Conservation (phyloP, 306 rosid genomes). For the Casuarina cunninghamiana region DNA sequence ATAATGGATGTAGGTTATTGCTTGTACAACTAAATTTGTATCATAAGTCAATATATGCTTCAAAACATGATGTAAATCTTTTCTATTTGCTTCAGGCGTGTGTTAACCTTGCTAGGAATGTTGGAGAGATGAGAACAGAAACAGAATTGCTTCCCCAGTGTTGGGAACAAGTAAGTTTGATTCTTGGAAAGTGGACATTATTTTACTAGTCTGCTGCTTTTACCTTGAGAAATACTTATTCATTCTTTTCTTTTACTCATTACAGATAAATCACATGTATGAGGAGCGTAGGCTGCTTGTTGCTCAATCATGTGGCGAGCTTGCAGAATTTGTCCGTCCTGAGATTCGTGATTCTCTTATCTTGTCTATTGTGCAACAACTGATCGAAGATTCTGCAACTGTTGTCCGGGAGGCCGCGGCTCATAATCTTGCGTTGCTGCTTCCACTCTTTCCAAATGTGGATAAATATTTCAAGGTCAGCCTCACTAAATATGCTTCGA, state of each 20-base stretch:
- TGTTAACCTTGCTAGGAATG: conserved; percentile 87
- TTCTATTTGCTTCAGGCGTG: conserved; percentile 69
- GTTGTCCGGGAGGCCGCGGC: conserved; percentile 97
- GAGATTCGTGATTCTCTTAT: conserved; percentile 98
- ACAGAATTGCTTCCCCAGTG: conserved; percentile 97
- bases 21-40: conserved; percentile 9
- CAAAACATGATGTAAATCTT: conserved; percentile 24
- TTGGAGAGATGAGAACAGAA: conserved; percentile 99
- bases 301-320: conserved; percentile 97
- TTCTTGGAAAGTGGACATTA: background rate
- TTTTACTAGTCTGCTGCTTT: conserved; percentile 24
- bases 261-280: conserved; percentile 87
- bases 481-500: conserved; percentile 99
- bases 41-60: conserved; percentile 9
- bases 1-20: conserved; percentile 84
- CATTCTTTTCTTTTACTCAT: conserved; percentile 30
- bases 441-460: conserved; percentile 84
- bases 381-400: conserved; percentile 86
- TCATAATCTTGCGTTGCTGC: conserved; percentile 92
- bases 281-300: conserved; percentile 99
- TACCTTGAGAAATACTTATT: conserved; percentile 24
- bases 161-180: conserved; percentile 89
- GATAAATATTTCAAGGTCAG: conserved; percentile 99
- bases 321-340: conserved; percentile 92
- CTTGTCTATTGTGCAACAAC: conserved; percentile 89